phyloP scores from a whole-genome alignment of 2,329 filamentous ascomycete genomes.

The Didymella keratinophila region DNA sequence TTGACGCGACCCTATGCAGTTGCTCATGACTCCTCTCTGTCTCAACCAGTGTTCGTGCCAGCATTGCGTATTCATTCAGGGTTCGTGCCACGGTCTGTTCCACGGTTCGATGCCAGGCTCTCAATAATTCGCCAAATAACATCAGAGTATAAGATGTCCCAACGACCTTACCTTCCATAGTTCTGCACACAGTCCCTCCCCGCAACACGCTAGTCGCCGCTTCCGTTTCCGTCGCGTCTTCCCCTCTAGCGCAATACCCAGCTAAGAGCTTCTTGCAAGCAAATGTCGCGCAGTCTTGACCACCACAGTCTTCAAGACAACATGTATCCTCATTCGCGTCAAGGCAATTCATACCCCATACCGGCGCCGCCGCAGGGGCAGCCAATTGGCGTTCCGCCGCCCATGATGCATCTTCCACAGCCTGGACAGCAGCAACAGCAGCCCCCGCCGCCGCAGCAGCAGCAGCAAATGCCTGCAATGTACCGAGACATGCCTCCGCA shows the following conservation, averaged over 20 bases:
- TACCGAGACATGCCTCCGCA: conserved; percentile 10
- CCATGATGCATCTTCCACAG: neutral
- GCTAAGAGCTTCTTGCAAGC: conserved; percentile 13
- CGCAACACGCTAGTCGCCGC: conserved; percentile 18
- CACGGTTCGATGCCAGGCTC: neutral
- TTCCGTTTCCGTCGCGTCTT: conserved; percentile 15
- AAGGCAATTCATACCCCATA: conserved; percentile 32
- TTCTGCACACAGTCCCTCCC: conserved; percentile 9
- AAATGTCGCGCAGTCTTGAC: conserved; percentile 9
- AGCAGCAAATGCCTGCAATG: conserved; percentile 11
- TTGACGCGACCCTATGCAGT: neutral
- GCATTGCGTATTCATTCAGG: neutral
- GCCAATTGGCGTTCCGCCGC: conserved; percentile 24
- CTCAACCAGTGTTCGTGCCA: neutral
- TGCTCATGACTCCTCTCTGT: neutral
- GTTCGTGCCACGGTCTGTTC: neutral
- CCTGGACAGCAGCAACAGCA: neutral
- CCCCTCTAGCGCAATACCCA: conserved; percentile 5
- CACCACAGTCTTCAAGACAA: conserved; percentile 7
- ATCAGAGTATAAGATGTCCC: neutral
- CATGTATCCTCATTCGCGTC: conserved; percentile 37
- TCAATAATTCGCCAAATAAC: no score
- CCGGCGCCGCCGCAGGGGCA: conserved; percentile 24
- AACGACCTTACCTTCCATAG: neutral
- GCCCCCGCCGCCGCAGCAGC: conserved; percentile 13